A percentile compares a stretch with the other conserved stretches of the same genome.
These are phyloP conservation scores for Sporothrix curviconia DNA, from an alignment of 2,329 filamentous ascomycete species.

Conservation along the genomic window DNA sequence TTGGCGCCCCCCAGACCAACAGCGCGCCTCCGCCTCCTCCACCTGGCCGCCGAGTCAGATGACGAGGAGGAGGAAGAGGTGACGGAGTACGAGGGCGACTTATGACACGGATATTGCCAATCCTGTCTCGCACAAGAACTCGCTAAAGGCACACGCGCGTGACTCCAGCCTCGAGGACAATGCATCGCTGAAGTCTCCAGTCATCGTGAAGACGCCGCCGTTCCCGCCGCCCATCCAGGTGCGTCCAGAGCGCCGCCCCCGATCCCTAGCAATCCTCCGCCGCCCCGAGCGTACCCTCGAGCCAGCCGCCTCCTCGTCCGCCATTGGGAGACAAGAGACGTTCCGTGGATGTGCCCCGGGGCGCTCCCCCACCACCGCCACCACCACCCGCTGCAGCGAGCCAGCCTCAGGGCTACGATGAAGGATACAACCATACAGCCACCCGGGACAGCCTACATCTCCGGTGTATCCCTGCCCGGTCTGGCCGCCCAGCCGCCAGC, in stretches of 20 bases:
- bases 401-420: conserved; percentile 37
- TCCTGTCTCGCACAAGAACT: conserved; percentile 90
- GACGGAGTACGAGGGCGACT: conserved; percentile 92
- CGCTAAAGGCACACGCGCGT: conserved; percentile 71
- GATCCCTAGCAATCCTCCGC: conserved; percentile 47
- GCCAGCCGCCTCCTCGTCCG: conserved; percentile 35
- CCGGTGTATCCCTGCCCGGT: conserved; percentile 24
- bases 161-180: conserved; percentile 71
- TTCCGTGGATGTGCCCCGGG: conserved; percentile 66
- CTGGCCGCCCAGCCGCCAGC: conserved; percentile 29
- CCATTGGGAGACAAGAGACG: conserved; percentile 44
- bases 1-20: conserved; percentile 36
- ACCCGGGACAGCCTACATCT: conserved; percentile 32
- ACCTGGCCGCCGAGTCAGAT: conserved; percentile 36
- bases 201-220: conserved; percentile 36
- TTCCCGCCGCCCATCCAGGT: conserved; percentile 52
- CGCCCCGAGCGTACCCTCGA: conserved; percentile 23
- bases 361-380: conserved; percentile 59
- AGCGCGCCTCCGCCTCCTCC: too few species aligned
- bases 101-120: conserved; percentile 97
- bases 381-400: conserved; percentile 42
- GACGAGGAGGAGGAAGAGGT: conserved; percentile 71
- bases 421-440: conserved; percentile 67
- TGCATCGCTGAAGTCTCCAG: conserved; percentile 52
- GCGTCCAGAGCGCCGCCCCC: conserved; percentile 59